Percentiles rank a stretch among this genome's conserved stretches.
Evolutionary conservation across 495 filamentous ascomycete genomes (phyloP).

Genomic region (Sporormia fimetaria): DNA sequence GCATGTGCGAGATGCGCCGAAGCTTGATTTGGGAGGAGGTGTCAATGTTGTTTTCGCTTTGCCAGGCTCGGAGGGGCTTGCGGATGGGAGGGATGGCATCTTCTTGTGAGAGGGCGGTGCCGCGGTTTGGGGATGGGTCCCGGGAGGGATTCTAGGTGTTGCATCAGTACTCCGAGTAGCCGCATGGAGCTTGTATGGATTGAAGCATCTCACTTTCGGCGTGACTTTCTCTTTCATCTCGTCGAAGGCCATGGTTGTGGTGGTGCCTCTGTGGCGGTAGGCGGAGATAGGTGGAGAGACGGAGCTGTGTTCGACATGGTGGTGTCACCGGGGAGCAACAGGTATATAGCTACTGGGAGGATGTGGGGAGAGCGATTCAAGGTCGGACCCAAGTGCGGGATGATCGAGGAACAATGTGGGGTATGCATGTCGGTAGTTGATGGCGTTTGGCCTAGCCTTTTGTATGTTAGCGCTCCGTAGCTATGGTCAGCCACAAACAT

Average conservation of each 20-base stretch:
- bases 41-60: conserved; percentile 31
- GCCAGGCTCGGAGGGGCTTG: conserved; percentile 32
- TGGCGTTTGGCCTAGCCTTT: no score
- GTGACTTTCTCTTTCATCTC: conserved; percentile 21
- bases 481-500: no score
- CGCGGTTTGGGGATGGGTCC: conserved; percentile 32
- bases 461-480: no score
- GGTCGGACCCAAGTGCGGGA: no score
- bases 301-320: neutral
- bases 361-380: no score
- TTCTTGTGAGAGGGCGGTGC: conserved; percentile 33
- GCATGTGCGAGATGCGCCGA: conserved; percentile 38
- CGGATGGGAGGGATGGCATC: conserved; percentile 31
- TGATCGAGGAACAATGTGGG: no score
- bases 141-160: conserved; percentile 15
- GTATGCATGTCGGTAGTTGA: no score
- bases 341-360: no score
- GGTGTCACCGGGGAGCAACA: no score
- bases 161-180: neutral
- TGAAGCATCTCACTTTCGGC: no score
- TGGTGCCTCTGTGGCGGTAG: no score
- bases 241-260: conserved; percentile 21
- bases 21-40: conserved; percentile 33
- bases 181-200: no score
- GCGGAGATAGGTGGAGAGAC: neutral